A percentile compares a stretch with the other conserved stretches of the same genome.
phyloP scores from a whole-genome alignment of 495 filamentous ascomycete species.

The Parathielavia appendiculata region DNA sequence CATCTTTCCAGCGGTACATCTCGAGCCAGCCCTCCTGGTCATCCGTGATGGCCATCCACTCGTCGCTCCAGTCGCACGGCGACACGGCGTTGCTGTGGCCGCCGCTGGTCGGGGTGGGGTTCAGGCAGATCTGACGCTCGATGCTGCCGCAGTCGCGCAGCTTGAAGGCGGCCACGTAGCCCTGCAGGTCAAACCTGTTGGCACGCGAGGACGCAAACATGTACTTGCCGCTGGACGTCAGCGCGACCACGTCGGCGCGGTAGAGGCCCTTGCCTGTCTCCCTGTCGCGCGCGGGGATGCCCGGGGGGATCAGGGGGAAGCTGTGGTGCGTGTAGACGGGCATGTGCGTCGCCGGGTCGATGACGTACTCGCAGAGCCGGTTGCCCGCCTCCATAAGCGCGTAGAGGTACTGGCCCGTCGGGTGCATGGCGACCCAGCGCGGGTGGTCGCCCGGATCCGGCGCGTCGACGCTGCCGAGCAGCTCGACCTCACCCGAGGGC shows the following conservation, averaged over 20 bases:
- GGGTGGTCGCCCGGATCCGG: constrained; percentile 68
- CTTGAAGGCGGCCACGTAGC: constrained; percentile 74
- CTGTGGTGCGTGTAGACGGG: constrained; percentile 77
- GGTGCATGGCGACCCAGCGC: constrained; percentile 78
- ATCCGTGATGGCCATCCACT: constrained; percentile 79
- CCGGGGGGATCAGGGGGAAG: constrained; percentile 71
- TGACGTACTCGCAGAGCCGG: constrained; percentile 69
- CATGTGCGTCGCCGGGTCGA: constrained; percentile 66
- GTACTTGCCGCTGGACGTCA: constrained; percentile 59
- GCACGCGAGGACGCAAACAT: constrained; percentile 77
- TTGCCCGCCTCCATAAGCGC: constrained; percentile 84
- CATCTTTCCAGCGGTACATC: constrained; percentile 76
- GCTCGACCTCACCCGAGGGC: constrained; percentile 56
- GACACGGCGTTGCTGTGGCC: constrained; percentile 80
- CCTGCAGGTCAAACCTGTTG: constrained; percentile 67
- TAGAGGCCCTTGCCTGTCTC: constrained; percentile 51
- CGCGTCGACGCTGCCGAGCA: constrained; percentile 66
- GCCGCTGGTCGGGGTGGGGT: constrained; percentile 77
- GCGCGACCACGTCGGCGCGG: constrained; percentile 70
- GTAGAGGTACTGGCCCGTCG: constrained; percentile 69
- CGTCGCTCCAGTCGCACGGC: constrained; percentile 74
- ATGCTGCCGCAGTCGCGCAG: constrained; percentile 65
- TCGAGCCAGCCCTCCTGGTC: constrained; percentile 81
- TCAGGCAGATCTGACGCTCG: constrained; percentile 69
- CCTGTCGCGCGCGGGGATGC: constrained; percentile 46